Base-by-base conservation (phyloP, 2,329 filamentous ascomycete genomes). In the Scytalidium sp. region DNA sequence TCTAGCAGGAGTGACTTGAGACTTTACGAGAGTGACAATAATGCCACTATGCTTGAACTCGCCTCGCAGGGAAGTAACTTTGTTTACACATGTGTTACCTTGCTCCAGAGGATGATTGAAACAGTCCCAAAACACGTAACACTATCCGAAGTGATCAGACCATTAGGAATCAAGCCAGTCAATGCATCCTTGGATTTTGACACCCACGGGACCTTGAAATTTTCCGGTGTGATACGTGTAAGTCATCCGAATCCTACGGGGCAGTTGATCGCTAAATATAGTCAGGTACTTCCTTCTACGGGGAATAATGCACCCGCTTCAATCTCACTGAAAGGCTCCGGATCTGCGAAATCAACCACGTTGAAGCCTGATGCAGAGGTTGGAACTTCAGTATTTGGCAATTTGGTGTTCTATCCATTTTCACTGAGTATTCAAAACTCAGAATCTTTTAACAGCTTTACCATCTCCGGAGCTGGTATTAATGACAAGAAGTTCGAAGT, bases 21-120 rank as follows among this genome's bases (percentile, higher is more conserved):
- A 50, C 74, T 84, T 19, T 85, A 76, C 62, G 75, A 67, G 56
- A 71, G 72, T 5, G 81, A 84, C 58, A 61, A 65, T 3, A 84
- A 85, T 60, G 71, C 61, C 13, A 84, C 81, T 3, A 73, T 84
- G 60, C 62, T 60, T 7, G 64, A 69, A 2, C 60, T 84, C 66
- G 60, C 70, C 3, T 68, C 75, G 41, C 59, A 70, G 0, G 60
- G 70, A 0, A 56, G 66, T 1, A 64, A 60, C 8, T 84, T 81
- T 64, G 62, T 66, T 19, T 67, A 60, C 25, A 67, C 70, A 19
- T 85, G 81, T 62, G 67, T 70, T 52, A 67, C 59, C 7, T 68
- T 84, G 3, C 65, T 84, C 25, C 75, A 79, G 60, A 77, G 76
- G 58, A 78, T 84, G 80, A 77, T 84, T 50, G 77, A 85, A 10